phyloP scores from a whole-genome alignment of 148 eudicot species.

The Rhododendron henanense region DNA sequence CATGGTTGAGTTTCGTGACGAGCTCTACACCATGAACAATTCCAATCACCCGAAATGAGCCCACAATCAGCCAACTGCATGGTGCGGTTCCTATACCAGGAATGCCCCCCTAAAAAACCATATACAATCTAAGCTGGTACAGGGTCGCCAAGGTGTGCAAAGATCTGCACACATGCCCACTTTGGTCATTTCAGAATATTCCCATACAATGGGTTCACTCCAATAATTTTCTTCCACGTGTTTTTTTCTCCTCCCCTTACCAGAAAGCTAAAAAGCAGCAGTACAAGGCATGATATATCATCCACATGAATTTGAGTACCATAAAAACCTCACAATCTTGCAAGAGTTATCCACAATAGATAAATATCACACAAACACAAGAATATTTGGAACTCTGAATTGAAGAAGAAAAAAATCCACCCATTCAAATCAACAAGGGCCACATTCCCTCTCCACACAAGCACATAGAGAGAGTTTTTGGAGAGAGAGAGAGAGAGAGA shows the following conservation, averaged over 20 bases:
- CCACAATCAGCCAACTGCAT: neutral
- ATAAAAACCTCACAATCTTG: slow-evolving; percentile 5
- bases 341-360: neutral
- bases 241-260: neutral
- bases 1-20: too few relatives aligned
- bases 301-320: slow-evolving; percentile 1
- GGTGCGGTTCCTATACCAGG: neutral
- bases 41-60: neutral
- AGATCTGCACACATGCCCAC: neutral
- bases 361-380: neutral
- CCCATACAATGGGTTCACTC: neutral
- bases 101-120: neutral
- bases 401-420: neutral
- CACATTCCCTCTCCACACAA: neutral
- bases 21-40: too few relatives aligned
- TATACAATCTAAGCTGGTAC: too few relatives aligned
- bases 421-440: neutral
- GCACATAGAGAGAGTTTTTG: neutral
- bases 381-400: neutral
- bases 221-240: neutral
- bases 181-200: neutral
- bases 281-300: neutral
- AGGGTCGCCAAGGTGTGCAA: neutral
- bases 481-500: slow-evolving; percentile 3
- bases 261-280: neutral